phyloP scores from a whole-genome alignment of 768 basidiomycete genomes.

The Auriscalpium microsporum region DNA sequence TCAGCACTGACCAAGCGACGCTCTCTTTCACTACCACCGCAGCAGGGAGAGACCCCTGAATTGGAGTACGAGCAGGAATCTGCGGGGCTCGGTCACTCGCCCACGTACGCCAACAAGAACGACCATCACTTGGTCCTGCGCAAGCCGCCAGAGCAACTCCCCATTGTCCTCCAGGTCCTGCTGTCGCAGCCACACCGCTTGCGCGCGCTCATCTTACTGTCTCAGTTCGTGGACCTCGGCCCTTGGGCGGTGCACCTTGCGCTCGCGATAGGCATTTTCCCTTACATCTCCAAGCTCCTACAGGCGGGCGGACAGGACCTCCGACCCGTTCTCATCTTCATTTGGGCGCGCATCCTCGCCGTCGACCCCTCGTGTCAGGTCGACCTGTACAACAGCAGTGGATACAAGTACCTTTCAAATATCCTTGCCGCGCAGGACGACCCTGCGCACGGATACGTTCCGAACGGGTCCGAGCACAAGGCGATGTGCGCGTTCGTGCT shows the following conservation, averaged over 20 bases:
- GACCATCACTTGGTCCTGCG: constrained; percentile 62
- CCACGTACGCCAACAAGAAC: constrained; percentile 4
- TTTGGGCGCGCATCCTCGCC: constrained; percentile 96
- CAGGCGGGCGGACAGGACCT: constrained; percentile 92
- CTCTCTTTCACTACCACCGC: constrained; percentile 56
- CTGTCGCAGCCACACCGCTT: constrained; percentile 94
- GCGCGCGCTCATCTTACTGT: constrained; percentile 89
- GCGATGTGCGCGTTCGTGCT: constrained; percentile 99
- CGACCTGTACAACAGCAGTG: constrained; percentile 76
- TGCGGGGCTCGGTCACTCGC: constrained; percentile 1
- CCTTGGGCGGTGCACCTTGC: constrained; percentile 98
- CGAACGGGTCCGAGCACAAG: constrained; percentile 90
- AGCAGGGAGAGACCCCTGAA: constrained; percentile 26
- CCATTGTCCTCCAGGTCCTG: constrained; percentile 94
- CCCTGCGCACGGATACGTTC: constrained; percentile 46
- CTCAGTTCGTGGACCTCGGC: constrained; percentile 95
- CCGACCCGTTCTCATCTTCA: constrained; percentile 97
- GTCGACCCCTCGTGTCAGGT: constrained; percentile 91
- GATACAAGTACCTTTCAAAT: constrained; percentile 80
- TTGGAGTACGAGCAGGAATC: constrained; percentile 23
- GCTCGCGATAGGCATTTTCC: constrained; percentile 94
- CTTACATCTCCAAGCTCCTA: constrained; percentile 93
- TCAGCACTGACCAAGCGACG: constrained; percentile 74
- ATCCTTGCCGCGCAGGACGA: constrained; percentile 67
- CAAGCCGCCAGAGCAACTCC: constrained; percentile 93